Base-by-base conservation (phyloP, 306 rosid species). In the Calophaca sinica region DNA sequence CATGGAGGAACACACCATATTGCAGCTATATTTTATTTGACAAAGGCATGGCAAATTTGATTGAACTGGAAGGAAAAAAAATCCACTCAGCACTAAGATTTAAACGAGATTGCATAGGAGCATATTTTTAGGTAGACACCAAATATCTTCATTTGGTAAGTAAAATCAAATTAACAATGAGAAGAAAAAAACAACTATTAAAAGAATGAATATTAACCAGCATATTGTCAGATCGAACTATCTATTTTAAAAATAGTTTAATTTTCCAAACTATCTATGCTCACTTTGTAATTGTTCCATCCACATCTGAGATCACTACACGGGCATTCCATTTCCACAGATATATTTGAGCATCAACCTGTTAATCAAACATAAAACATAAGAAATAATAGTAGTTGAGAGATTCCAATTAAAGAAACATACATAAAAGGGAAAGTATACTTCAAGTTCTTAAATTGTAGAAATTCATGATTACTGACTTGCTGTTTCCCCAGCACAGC, bases 221-320 rank as follows among this genome's bases (percentile, higher is more conserved):
- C 12, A 73, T 15, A n/a, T 52, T 33, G 14, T 68, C 20, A 67
- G 15, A 59, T 15, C 13, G 11, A 52, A 33, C 54, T 71, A 72
- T 77, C 66, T 53, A 65, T 39, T 54, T 39, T 28, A 13, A 68
- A 77, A 39, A 54, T 20, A 0, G 26, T 20, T 20, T 20, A 20
- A 20, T 20, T 20, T 20, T 20, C 26, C 26, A 20, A 20, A 20
- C 26, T 57, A 57, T 66, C 79, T 28, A 71, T 64, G 41, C 81
- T 75, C 81, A 96, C 99, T 79, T 92, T 74, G 99, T 96, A 69
- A 96, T 96, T 75, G 99, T 96, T 63, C 99, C 99, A 83, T 96
- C 99, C 75, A 96, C 99, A 62, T 96, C 99, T 57, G 99, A 96
- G 82, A 96, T 90, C 68, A 96, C 99, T 45, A 96, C 84, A 7